Evolutionary conservation across 2,329 filamentous ascomycete species (phyloP), one percentile per base, ranked within the genome.

Genomic region (Penicillium griseofulvum): DNA sequence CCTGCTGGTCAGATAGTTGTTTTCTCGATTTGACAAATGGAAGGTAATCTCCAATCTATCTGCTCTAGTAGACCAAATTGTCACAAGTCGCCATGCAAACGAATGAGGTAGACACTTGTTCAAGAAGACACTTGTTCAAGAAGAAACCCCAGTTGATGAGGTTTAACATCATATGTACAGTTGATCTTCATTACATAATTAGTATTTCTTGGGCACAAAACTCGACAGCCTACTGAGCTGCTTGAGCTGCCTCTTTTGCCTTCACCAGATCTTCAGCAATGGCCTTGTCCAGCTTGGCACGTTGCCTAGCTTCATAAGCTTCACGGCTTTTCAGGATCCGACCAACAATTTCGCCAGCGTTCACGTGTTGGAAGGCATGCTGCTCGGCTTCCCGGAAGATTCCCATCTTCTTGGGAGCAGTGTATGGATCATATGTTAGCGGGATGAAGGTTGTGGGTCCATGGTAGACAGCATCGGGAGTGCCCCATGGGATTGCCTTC

Each of bases 401-500:
- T 33, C 88, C 87, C 80, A 96, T 85, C 45, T 81, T 79, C 74
- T 92, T 94, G 50, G 91, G 87, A 14, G 86, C 90, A 28, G 81
- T 80, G 76, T 97, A 97, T 1, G 89, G 89, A 68, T 92, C 89
- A 69, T 89, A 89, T 6, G 86, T 90, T 24, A 81, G 72, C 12
- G 79, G 89, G 79, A 96, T 94, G 72, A 96, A 97, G 12, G 89
- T 83, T 0, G 94, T 99, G 7, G 91, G 91, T n/a, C 94, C 94
- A 76, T 99, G 94, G 74, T 97, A 99, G 58, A 99, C 90, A 28
- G 86, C 88, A 65, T 87, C 81, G 14, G 91, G 90, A 5, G 82
- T 83, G 47, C 87, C 86, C 74, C 86, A 86, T 0, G 93, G 91
- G 43, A 95, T 80, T 1, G 84, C 80, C 55, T 81, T 81, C 39